Percentiles rank a stretch among this genome's conserved stretches.
phyloP scores from a whole-genome alignment of 495 filamentous ascomycete genomes.

The Clohesyomyces aquaticus region DNA sequence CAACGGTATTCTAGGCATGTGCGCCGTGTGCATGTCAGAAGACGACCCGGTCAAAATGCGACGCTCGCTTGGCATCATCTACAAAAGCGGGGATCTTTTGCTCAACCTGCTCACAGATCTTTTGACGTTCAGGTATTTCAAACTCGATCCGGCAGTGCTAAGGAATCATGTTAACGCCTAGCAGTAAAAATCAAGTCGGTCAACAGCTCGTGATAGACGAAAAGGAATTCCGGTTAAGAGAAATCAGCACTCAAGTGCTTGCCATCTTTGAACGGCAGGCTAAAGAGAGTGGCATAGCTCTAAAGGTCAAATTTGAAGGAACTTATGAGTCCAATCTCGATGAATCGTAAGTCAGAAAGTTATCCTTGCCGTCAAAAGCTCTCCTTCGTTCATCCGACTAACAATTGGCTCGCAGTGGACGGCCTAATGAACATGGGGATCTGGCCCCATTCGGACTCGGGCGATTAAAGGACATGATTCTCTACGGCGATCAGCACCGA shows the following conservation, averaged over 20 bases:
- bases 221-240: conserved; percentile 78
- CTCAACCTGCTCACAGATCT: conserved; percentile 88
- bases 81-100: conserved; percentile 86
- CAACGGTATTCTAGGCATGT: conserved; percentile 94
- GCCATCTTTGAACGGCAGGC: conserved; percentile 91
- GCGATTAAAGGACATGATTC: conserved; percentile 70
- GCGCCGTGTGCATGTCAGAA: conserved; percentile 87
- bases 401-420: too few relatives aligned
- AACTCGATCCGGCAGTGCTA: too few relatives aligned
- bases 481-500: conserved; percentile 90
- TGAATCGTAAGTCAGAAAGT: too few relatives aligned
- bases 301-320: conserved; percentile 69
- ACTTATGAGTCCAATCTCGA: conserved; percentile 51
- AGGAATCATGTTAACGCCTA: background rate
- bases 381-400: too few relatives aligned
- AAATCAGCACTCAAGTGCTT: conserved; percentile 75
- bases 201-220: conserved; percentile 78
- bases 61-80: conserved; percentile 79
- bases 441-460: conserved; percentile 65
- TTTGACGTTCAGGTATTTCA: conserved; percentile 72
- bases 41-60: conserved; percentile 76
- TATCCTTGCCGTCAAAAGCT: too few relatives aligned
- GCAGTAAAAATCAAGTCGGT: conserved; percentile 87
- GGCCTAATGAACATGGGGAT: conserved; percentile 37
- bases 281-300: conserved; percentile 71